A percentile compares a stretch with the other conserved stretches of the same genome.
Evolutionary conservation across 2,329 filamentous ascomycete species (phyloP).

Genomic region (Penicillium sp.): DNA sequence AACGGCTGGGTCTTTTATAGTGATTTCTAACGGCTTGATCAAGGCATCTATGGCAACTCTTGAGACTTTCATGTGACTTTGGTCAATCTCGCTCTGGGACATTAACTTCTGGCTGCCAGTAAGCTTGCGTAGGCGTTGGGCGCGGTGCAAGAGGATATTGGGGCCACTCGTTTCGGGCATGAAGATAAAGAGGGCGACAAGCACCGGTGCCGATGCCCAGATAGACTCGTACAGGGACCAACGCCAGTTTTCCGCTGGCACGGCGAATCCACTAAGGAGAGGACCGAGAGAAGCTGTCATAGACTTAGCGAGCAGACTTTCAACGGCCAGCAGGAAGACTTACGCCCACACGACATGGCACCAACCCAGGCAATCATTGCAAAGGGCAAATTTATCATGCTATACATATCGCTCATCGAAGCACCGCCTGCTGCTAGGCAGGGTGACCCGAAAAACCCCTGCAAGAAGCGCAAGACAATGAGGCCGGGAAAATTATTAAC

Average conservation of each 20-base stretch:
- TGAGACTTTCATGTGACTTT: background rate
- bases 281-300: constrained; percentile 53
- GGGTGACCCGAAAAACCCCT: constrained; percentile 63
- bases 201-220: constrained; percentile 57
- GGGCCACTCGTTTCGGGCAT: constrained; percentile 61
- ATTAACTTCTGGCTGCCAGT: constrained; percentile 56
- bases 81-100: constrained; percentile 55
- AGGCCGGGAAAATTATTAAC: constrained; percentile 60
- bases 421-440: constrained; percentile 57
- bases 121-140: constrained; percentile 56
- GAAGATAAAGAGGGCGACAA: constrained; percentile 47
- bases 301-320: background rate
- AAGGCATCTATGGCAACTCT: constrained; percentile 17
- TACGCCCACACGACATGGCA: constrained; percentile 35
- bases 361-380: constrained; percentile 57
- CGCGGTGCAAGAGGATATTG: constrained; percentile 61
- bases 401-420: constrained; percentile 46
- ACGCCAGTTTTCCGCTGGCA: constrained; percentile 52
- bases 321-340: background rate
- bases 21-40: constrained; percentile 55
- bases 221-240: constrained; percentile 58
- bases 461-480: constrained; percentile 61
- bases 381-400: constrained; percentile 54
- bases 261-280: constrained; percentile 58
- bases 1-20: constrained; percentile 60